Conservation (phyloP, 2,329 filamentous ascomycete species). For the Apiospora aurea region DNA sequence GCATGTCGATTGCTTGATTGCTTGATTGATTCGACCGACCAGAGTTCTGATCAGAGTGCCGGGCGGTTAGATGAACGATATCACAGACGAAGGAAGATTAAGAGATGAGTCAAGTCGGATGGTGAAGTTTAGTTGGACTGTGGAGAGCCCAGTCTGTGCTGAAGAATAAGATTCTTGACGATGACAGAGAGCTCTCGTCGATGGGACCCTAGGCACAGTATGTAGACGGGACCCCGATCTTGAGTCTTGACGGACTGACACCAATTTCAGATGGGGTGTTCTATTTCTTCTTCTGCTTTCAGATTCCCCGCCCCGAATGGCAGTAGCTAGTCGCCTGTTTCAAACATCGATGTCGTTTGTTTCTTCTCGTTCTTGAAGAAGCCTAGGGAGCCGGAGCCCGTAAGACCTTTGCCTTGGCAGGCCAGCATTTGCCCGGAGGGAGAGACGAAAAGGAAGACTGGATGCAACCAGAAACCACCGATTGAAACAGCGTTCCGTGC, state of each 20-base stretch:
- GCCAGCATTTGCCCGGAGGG: background rate
- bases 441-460: background rate
- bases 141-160: background rate
- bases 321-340: background rate
- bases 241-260: background rate
- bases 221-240: background rate
- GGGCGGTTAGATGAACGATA: background rate
- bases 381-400: background rate
- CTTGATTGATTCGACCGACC: background rate
- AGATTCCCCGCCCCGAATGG: background rate
- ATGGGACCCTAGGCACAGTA: background rate
- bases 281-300: background rate
- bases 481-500: conserved; percentile 25
- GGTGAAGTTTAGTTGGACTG: background rate
- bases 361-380: conserved; percentile 4
- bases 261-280: conserved; percentile 11
- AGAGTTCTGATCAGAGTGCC: background rate
- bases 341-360: conserved; percentile 17
- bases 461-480: conserved; percentile 10
- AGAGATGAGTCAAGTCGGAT: background rate
- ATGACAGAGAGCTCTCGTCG: background rate
- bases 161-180: conserved; percentile 2
- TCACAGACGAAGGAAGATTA: background rate
- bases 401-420: conserved; percentile 12
- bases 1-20: background rate